These are phyloP conservation scores for Tylopilus subfusipes DNA, from an alignment of 768 basidiomycete species.

Conservation along the genomic window DNA sequence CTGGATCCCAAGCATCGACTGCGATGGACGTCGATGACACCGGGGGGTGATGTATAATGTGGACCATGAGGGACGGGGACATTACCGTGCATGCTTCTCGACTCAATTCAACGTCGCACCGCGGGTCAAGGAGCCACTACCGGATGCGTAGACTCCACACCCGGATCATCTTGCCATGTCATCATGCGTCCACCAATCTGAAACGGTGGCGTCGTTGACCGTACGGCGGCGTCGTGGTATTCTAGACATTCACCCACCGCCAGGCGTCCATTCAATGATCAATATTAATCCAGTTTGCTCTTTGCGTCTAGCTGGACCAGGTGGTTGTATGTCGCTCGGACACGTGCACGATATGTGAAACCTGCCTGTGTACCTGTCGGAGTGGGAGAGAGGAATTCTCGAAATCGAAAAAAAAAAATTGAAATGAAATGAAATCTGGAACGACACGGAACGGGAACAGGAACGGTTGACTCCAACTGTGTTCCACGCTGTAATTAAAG, in stretches of 20 bases:
- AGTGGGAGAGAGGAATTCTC: neutral
- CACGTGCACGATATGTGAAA: slow-evolving; percentile 6
- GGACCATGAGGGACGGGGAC: neutral
- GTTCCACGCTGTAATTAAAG: neutral
- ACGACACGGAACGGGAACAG: neutral
- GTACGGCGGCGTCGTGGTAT: slow-evolving; percentile 3
- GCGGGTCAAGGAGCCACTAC: neutral
- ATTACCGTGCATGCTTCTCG: neutral
- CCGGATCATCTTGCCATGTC: slow-evolving; percentile 14
- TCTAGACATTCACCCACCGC: neutral
- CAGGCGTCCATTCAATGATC: neutral
- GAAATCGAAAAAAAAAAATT: neutral
- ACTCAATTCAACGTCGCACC: neutral
- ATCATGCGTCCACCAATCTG: neutral
- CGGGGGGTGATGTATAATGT: slow-evolving; percentile 3
- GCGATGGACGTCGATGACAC: slow-evolving; percentile 7
- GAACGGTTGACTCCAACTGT: neutral
- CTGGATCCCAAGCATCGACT: neutral
- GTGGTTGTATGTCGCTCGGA: neutral
- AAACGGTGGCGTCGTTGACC: slow-evolving; percentile 4
- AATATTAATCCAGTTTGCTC: neutral
- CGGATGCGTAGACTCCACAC: neutral
- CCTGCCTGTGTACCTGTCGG: too few relatives aligned
- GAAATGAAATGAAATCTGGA: slow-evolving; percentile 1
- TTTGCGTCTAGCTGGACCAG: neutral